Evolutionary conservation across 2,329 filamentous ascomycete species (phyloP).

Genomic region (Colletotrichum eremochloae): DNA sequence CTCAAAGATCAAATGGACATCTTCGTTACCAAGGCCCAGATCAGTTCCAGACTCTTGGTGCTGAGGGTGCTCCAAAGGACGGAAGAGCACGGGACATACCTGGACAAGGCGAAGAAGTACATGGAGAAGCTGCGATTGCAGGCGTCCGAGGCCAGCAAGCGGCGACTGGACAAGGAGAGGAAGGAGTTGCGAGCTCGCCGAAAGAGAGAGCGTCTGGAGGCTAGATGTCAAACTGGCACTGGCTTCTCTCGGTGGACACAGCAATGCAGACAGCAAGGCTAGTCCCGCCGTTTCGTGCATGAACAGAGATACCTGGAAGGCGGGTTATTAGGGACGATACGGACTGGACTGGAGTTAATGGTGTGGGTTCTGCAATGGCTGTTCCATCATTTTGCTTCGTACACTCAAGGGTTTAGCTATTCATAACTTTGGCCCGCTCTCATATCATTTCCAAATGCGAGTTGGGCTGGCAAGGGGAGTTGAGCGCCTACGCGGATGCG

Average conservation of each 20-base stretch:
- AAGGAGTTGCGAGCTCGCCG: slow-evolving; percentile 47
- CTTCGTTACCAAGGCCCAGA: slow-evolving; percentile 65
- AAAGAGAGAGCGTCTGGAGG: slow-evolving; percentile 46
- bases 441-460: slow-evolving; percentile 20
- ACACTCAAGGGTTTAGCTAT: slow-evolving; percentile 25
- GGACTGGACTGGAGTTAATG: slow-evolving; percentile 31
- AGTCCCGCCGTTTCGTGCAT: slow-evolving; percentile 21
- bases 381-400: slow-evolving; percentile 21
- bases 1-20: slow-evolving; percentile 59
- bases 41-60: slow-evolving; percentile 70
- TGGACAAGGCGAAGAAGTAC: slow-evolving; percentile 57
- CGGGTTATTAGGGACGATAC: slow-evolving; percentile 13
- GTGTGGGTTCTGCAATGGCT: slow-evolving; percentile 34
- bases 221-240: slow-evolving; percentile 42
- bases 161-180: slow-evolving; percentile 47
- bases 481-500: not conserved
- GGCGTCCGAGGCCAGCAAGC: slow-evolving; percentile 49
- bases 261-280: slow-evolving; percentile 41
- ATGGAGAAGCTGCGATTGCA: slow-evolving; percentile 42
- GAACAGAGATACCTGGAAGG: slow-evolving; percentile 37
- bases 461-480: not conserved
- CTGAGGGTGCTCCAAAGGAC: slow-evolving; percentile 65
- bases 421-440: slow-evolving; percentile 13
- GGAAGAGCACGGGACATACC: slow-evolving; percentile 61
- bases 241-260: slow-evolving; percentile 43